phyloP scores from a whole-genome alignment of 495 filamentous ascomycete genomes.

The Neurospora sp. region DNA sequence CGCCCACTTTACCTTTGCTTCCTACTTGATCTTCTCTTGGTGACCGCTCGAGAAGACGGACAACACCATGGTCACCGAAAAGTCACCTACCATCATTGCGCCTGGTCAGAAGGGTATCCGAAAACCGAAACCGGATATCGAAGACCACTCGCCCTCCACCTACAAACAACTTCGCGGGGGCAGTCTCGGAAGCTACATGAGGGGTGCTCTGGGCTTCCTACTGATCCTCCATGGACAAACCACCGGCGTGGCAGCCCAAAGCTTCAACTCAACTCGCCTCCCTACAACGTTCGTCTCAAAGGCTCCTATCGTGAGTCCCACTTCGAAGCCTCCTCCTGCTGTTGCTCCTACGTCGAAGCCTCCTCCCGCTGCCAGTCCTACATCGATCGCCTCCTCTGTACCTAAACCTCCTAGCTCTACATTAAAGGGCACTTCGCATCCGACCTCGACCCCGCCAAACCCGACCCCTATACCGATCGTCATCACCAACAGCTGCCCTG shows the following conservation, averaged over 20 bases:
- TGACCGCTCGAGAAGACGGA: not conserved
- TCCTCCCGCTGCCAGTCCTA: not conserved
- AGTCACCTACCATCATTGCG: not conserved
- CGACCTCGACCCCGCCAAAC: conserved; percentile 1
- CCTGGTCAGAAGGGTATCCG: not conserved
- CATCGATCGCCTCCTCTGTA: not conserved
- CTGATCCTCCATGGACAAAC: not conserved
- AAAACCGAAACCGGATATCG: not conserved
- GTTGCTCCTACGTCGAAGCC: not conserved
- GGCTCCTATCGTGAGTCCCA: not conserved
- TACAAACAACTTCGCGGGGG: not conserved
- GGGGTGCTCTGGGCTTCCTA: not conserved
- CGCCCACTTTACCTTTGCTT: not conserved
- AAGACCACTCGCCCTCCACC: not conserved
- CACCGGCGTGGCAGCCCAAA: not conserved
- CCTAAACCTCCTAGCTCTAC: not conserved
- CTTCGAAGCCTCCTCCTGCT: not conserved
- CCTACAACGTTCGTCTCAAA: not conserved
- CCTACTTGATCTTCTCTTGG: not conserved
- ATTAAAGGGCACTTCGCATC: not conserved
- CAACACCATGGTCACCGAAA: not conserved
- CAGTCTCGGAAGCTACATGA: not conserved
- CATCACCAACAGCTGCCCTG: conserved; percentile 55
- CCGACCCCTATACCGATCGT: conserved; percentile 34
- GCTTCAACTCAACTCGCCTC: not conserved